Base-by-base conservation (phyloP, 805 yeast species). In the Phaffomyces antillensis region DNA sequence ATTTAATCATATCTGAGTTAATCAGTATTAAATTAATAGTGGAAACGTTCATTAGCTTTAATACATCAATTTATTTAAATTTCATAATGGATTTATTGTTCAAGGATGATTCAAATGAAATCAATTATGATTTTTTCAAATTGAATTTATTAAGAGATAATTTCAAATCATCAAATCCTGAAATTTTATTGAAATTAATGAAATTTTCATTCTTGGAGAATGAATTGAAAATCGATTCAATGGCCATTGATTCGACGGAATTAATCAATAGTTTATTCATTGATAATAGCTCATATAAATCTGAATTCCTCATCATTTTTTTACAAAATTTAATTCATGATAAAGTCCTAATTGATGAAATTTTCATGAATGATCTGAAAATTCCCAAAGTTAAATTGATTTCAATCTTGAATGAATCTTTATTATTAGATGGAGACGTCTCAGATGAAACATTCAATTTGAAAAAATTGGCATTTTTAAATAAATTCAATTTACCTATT, bases 401-500 rank as follows among this genome's bases (percentile, higher is more conserved):
- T 9, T 17, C 38, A 5, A 2, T 50, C 4, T 25, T 52, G 10
- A 47, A 45, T 31, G 53, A 51, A 30, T 34, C 38, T 9, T 33
- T 51, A 5, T 13, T 49, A 11, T 25, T 41, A 11, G 37, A 39
- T 30, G 39, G 24, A 13, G 36, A 32, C n/a, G 11, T 31, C 5
- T 23, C n/a, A n/a, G 25, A 17, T 16, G 42, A 34, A 24, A 17
- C 36, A 15, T 36, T 28, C 15, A 48, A 49, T 16, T 24, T 40
- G 26, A 47, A 49, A 9, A 43, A 64, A 5, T 47, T 70, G 2
- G 45, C 50, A 12, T 49, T 52, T 4, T 44, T 71, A 18, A 58
- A 67, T 42, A 68, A 67, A 40, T 71, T 69, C 52, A 71, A 69
- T 45, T 52, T 74, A 20, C 71, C 73, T 2, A 49, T 73, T 2